A percentile compares a stretch with the other conserved stretches of the same genome.
Conservation (phyloP, 805 yeast genomes). For the Candida boidinii region DNA sequence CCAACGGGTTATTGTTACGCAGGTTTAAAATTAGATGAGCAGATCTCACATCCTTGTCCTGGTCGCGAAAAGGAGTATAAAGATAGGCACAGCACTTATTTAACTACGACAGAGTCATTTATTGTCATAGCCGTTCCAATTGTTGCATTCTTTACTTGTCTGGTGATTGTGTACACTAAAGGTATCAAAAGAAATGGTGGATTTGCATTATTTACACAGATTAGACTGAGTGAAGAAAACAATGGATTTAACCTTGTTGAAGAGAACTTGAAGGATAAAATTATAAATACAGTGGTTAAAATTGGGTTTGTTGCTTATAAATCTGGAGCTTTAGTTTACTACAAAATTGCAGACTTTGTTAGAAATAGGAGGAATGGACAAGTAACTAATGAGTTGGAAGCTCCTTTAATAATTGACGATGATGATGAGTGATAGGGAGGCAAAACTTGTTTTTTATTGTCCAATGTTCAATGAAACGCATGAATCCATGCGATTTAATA, state of each 20-base stretch:
- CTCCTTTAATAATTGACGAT: too few relatives aligned
- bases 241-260: slow-evolving; percentile 41
- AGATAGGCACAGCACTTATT: slow-evolving; percentile 40
- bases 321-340: too few relatives aligned
- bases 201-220: slow-evolving; percentile 72
- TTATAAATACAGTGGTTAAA: slow-evolving; percentile 49
- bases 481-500: too few relatives aligned
- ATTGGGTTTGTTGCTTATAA: slow-evolving; percentile 51
- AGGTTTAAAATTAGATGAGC: slow-evolving; percentile 64
- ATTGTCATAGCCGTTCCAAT: slow-evolving; percentile 52
- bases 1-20: slow-evolving; percentile 82
- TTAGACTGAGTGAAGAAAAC: slow-evolving; percentile 69
- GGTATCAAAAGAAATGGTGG: slow-evolving; percentile 79
- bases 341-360: too few relatives aligned
- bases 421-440: too few relatives aligned
- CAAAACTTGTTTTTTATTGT: too few relatives aligned
- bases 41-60: slow-evolving; percentile 71
- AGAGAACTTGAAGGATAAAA: slow-evolving; percentile 49
- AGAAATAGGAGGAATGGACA: too few relatives aligned
- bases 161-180: slow-evolving; percentile 67
- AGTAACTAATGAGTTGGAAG: too few relatives aligned
- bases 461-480: too few relatives aligned
- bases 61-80: slow-evolving; percentile 68
- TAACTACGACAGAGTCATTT: slow-evolving; percentile 43
- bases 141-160: slow-evolving; percentile 39